Percentiles rank a stretch among this genome's conserved stretches.
phyloP scores from a whole-genome alignment of 2,329 filamentous ascomycete genomes.

The Blumeriella jaapii region DNA sequence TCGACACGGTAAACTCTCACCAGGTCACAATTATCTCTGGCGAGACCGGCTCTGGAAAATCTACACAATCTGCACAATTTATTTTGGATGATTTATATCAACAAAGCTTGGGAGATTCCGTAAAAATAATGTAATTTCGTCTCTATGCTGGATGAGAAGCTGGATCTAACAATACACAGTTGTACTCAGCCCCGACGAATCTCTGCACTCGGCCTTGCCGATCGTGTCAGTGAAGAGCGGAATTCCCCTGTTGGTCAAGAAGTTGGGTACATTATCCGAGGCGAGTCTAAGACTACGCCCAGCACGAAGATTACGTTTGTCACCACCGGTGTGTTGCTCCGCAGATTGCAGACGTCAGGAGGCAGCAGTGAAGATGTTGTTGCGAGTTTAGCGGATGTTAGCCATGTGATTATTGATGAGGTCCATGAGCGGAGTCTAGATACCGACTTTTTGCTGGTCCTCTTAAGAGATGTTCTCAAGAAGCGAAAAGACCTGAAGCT shows the following conservation, averaged over 20 bases:
- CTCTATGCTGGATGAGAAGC: neutral
- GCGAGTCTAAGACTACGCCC: slow-evolving; percentile 65
- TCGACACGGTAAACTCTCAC: slow-evolving; percentile 61
- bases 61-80: slow-evolving; percentile 93
- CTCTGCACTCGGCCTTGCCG: slow-evolving; percentile 84
- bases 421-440: slow-evolving; percentile 93
- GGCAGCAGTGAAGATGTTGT: slow-evolving; percentile 70
- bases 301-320: slow-evolving; percentile 89
- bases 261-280: slow-evolving; percentile 83
- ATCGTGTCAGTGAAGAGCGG: slow-evolving; percentile 87
- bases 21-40: slow-evolving; percentile 95
- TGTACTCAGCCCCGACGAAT: slow-evolving; percentile 94
- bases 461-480: slow-evolving; percentile 72
- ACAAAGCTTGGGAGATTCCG: slow-evolving; percentile 59
- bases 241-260: slow-evolving; percentile 74
- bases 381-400: slow-evolving; percentile 75
- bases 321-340: slow-evolving; percentile 84
- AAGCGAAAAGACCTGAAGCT: slow-evolving; percentile 71
- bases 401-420: slow-evolving; percentile 91
- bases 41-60: slow-evolving; percentile 94
- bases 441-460: slow-evolving; percentile 83
- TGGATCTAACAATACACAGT: slow-evolving; percentile 12
- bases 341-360: slow-evolving; percentile 83
- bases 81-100: slow-evolving; percentile 83
- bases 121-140: slow-evolving; percentile 60